Conservation (phyloP, 1,284 basidiomycete species). For the Cryptococcus sp. region DNA sequence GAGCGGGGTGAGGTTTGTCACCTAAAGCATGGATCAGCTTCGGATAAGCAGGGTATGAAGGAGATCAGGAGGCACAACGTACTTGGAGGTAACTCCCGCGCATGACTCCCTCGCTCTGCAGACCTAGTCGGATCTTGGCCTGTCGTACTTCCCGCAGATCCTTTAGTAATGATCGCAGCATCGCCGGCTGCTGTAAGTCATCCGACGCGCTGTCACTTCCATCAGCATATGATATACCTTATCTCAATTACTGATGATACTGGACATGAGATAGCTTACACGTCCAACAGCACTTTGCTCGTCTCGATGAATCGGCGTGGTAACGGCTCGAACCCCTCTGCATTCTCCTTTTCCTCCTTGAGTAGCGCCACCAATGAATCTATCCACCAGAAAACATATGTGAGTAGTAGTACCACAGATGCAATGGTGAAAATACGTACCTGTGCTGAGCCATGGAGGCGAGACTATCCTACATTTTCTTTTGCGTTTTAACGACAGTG, state of each 20-base stretch:
- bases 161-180: conserved; percentile 80
- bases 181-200: conserved; percentile 79
- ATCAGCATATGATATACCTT: neutral
- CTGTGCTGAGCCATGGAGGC: conserved; percentile 83
- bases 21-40: conserved; percentile 56
- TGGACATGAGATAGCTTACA: conserved; percentile 60
- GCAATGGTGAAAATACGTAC: conserved; percentile 57
- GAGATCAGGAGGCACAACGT: conserved; percentile 28
- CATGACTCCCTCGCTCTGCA: conserved; percentile 66
- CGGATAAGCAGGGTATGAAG: neutral
- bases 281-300: conserved; percentile 83
- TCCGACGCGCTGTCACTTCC: conserved; percentile 71
- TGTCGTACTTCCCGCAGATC: conserved; percentile 93
- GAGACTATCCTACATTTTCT: conserved; percentile 89
- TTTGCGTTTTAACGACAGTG: conserved; percentile 86
- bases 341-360: conserved; percentile 66
- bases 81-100: conserved; percentile 66
- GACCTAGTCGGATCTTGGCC: conserved; percentile 84
- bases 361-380: conserved; percentile 76
- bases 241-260: neutral
- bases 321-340: conserved; percentile 69
- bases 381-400: conserved; percentile 37
- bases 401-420: neutral
- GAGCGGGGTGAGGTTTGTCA: conserved; percentile 82
- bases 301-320: conserved; percentile 87